phyloP scores from a whole-genome alignment of 352 stramenopile genomes.

The Globisporangium spiculum region DNA sequence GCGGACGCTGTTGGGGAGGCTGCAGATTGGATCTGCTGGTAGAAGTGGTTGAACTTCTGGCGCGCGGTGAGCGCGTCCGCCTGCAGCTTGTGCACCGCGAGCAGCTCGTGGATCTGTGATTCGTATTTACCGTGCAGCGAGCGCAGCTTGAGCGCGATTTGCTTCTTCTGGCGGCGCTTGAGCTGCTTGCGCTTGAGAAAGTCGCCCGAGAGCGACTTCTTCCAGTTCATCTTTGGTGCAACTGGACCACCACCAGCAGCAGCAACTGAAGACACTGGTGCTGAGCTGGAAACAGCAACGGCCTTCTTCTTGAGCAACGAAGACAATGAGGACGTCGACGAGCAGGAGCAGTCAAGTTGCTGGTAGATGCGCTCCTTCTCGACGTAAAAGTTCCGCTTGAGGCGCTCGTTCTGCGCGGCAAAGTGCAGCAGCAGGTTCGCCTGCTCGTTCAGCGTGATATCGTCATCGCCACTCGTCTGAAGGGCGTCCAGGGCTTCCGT shows the following conservation, averaged over 20 bases:
- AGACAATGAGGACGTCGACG: slow-evolving; percentile 9
- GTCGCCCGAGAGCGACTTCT: slow-evolving; percentile 40
- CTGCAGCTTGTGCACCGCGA: slow-evolving; percentile 48
- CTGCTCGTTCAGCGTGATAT: slow-evolving; percentile 30
- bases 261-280: neutral
- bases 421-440: slow-evolving; percentile 43
- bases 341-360: slow-evolving; percentile 41
- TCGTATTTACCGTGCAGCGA: slow-evolving; percentile 44
- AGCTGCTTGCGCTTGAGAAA: slow-evolving; percentile 69
- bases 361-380: slow-evolving; percentile 51
- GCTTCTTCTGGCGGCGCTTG: slow-evolving; percentile 70
- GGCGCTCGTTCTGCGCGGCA: slow-evolving; percentile 41
- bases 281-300: neutral
- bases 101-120: slow-evolving; percentile 38
- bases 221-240: slow-evolving; percentile 39
- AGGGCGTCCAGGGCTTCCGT: neutral
- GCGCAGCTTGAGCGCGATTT: slow-evolving; percentile 48
- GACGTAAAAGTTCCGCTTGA: slow-evolving; percentile 43
- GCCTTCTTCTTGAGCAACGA: neutral
- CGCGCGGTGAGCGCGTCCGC: slow-evolving; percentile 41
- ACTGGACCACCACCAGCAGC: slow-evolving; percentile 5
- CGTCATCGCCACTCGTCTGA: slow-evolving; percentile 6
- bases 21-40: slow-evolving; percentile 1
- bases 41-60: slow-evolving; percentile 41
- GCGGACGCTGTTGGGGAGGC: neutral